Conservation (phyloP, 257 asterid genomes). For the Solanum sejunctum region DNA sequence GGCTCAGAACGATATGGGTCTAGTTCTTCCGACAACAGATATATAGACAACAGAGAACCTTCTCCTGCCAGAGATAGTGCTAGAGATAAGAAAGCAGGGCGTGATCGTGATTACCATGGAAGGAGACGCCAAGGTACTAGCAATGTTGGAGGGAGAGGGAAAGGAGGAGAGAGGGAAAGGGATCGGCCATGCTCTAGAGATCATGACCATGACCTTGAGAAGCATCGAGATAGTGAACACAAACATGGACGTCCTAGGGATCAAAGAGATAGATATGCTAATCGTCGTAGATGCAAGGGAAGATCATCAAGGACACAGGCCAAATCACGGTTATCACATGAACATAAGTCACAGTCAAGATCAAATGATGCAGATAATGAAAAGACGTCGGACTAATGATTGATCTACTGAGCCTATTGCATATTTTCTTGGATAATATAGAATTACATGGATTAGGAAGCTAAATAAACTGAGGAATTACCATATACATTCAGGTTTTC, state of each 20-base stretch:
- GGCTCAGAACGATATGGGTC: conserved; percentile 67
- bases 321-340: conserved; percentile 46
- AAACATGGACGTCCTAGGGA: conserved; percentile 28
- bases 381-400: conserved; percentile 49
- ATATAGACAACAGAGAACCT: conserved; percentile 59
- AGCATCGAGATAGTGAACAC: conserved; percentile 15
- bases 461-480: conserved; percentile 11
- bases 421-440: not conserved
- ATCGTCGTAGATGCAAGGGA: conserved; percentile 50
- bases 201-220: conserved; percentile 40
- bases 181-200: conserved; percentile 14
- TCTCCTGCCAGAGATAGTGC: conserved; percentile 47
- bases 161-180: not conserved
- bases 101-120: conserved; percentile 45
- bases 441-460: conserved; percentile 6
- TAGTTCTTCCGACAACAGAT: conserved; percentile 61
- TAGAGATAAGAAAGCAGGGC: conserved; percentile 32
- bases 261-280: conserved; percentile 48
- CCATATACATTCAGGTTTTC: conserved; percentile 12
- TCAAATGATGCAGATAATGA: conserved; percentile 67
- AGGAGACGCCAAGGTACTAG: conserved; percentile 48
- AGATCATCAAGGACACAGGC: conserved; percentile 49
- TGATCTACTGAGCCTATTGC: conserved; percentile 10
- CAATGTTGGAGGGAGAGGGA: conserved; percentile 21
- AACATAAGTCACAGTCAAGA: conserved; percentile 48